These are phyloP conservation scores for Vigna angularis DNA, from an alignment of 306 rosid species.

Conservation along the genomic window DNA sequence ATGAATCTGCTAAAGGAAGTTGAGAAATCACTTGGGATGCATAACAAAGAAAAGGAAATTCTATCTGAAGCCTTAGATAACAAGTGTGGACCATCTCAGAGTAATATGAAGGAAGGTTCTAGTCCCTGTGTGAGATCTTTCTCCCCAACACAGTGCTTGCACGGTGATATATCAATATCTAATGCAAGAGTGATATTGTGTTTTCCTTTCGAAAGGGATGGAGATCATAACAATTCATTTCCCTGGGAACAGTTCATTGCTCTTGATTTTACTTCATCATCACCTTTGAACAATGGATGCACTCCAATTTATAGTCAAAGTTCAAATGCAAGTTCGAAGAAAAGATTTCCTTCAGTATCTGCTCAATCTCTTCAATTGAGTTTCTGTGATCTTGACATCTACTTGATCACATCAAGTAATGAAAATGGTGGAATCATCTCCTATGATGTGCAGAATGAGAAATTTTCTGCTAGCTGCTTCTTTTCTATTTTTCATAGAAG, in stretches of 20 bases:
- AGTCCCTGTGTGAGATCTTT: conserved; percentile 54
- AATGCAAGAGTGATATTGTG: conserved; percentile 83
- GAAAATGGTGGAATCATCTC: conserved; percentile 47
- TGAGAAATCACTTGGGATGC: conserved; percentile 55
- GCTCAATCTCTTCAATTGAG: conserved; percentile 68
- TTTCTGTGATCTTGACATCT: conserved; percentile 63
- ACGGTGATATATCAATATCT: conserved; percentile 70
- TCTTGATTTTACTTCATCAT: conserved; percentile 70
- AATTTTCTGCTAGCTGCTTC: conserved; percentile 61
- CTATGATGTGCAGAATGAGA: conserved; percentile 48
- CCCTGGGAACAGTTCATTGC: conserved; percentile 78
- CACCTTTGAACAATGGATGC: conserved; percentile 48
- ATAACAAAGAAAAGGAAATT: conserved; percentile 45
- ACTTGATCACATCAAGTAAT: conserved; percentile 59
- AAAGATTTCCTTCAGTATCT: conserved; percentile 56
- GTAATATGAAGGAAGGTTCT: conserved; percentile 52
- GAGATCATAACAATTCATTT: conserved; percentile 50
- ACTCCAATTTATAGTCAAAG: conserved; percentile 49
- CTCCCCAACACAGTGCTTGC: conserved; percentile 59
- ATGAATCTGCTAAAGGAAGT: conserved; percentile 58
- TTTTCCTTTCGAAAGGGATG: conserved; percentile 68
- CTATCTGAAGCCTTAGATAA: conserved; percentile 45
- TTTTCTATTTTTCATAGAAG: conserved; percentile 60
- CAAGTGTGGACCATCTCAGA: conserved; percentile 48
- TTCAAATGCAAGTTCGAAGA: conserved; percentile 57